phyloP scores from a whole-genome alignment of 2,329 filamentous ascomycete genomes.

The Neobulgaria alba region DNA sequence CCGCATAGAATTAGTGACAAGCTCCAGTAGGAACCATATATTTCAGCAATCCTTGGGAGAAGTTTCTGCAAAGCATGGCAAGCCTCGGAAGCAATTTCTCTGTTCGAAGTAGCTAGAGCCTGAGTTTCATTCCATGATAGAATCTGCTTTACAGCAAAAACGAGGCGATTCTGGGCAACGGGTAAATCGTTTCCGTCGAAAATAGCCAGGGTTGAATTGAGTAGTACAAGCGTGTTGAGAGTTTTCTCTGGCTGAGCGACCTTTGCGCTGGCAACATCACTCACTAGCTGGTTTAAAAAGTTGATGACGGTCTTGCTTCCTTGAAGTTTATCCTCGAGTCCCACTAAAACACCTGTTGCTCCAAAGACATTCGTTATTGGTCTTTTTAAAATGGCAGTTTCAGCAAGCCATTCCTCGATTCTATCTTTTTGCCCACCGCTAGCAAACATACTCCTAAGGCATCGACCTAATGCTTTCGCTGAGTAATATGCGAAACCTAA shows the following conservation, averaged over 20 bases:
- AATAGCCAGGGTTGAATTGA: constrained; percentile 43
- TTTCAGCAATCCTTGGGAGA: constrained; percentile 65
- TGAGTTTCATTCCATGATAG: constrained; percentile 47
- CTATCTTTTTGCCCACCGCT: constrained; percentile 33
- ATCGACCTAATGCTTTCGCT: constrained; percentile 41
- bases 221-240: constrained; percentile 41
- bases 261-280: constrained; percentile 46
- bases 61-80: constrained; percentile 52
- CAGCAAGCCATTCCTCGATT: constrained; percentile 40
- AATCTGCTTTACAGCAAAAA: constrained; percentile 77
- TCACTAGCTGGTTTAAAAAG: constrained; percentile 51
- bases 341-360: constrained; percentile 41
- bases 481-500: constrained; percentile 42
- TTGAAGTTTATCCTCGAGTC: constrained; percentile 40
- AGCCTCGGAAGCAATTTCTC: constrained; percentile 40
- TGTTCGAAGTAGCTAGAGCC: constrained; percentile 33
- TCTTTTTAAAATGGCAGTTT: constrained; percentile 39
- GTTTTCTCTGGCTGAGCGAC: constrained; percentile 36
- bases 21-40: constrained; percentile 87
- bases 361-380: constrained; percentile 39
- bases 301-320: constrained; percentile 41
- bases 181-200: constrained; percentile 46
- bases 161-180: constrained; percentile 40
- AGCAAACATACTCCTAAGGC: constrained; percentile 41
- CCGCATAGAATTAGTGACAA: constrained; percentile 51